Evolutionary conservation across 257 asterid species (phyloP).

Genomic region (Salvia splendens): DNA sequence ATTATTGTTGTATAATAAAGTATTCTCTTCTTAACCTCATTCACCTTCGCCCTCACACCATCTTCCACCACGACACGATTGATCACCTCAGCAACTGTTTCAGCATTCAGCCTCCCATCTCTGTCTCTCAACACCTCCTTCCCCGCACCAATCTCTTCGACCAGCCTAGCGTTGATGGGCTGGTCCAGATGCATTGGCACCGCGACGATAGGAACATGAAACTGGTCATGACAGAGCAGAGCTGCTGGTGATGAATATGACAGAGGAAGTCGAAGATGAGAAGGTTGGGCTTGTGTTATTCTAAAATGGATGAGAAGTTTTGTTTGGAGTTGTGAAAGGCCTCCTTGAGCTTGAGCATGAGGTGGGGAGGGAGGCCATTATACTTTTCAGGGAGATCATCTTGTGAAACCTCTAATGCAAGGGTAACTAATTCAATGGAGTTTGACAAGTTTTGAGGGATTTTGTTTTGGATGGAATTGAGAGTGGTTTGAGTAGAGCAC

Average conservation of each 20-base stretch:
- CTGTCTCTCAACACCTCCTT: slow-evolving; percentile 41
- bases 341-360: slow-evolving; percentile 40
- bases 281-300: slow-evolving; percentile 33
- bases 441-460: too few species aligned
- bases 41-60: slow-evolving; percentile 30
- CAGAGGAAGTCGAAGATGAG: slow-evolving; percentile 43
- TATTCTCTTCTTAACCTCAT: slow-evolving; percentile 12
- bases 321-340: slow-evolving; percentile 31
- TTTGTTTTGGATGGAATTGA: too few species aligned
- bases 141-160: slow-evolving; percentile 47
- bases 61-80: slow-evolving; percentile 37
- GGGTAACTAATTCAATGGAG: too few species aligned
- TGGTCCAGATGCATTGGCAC: slow-evolving; percentile 56
- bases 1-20: too few species aligned
- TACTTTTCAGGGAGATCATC: slow-evolving; percentile 27
- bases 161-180: slow-evolving; percentile 48
- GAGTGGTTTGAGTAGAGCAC: too few species aligned
- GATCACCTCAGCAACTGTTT: slow-evolving; percentile 33
- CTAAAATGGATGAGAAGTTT: slow-evolving; percentile 28
- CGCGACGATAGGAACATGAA: slow-evolving; percentile 42
- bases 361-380: slow-evolving; percentile 51
- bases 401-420: too few species aligned
- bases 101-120: slow-evolving; percentile 27
- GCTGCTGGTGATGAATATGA: slow-evolving; percentile 42
- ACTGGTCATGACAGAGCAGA: slow-evolving; percentile 39